Evolutionary conservation across 1,139 yeast genomes (phyloP).

Genomic region (Yamadazyma songkhlaensis): DNA sequence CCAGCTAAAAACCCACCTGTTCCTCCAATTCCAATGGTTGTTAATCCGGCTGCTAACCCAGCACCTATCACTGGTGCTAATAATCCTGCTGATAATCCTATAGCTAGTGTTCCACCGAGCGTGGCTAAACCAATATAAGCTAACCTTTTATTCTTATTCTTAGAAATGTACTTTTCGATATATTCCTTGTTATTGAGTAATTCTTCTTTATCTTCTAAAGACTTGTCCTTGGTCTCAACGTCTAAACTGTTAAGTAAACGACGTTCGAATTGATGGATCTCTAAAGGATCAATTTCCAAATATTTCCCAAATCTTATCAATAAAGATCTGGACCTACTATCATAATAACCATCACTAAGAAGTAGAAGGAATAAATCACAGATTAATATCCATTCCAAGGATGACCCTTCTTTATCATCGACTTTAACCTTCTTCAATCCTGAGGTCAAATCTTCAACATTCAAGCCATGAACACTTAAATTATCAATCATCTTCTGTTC

Average conservation of each 20-base stretch:
- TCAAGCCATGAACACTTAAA: slow-evolving; percentile 79
- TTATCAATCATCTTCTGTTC: slow-evolving; percentile 89
- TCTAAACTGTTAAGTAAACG: slow-evolving; percentile 88
- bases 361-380: slow-evolving; percentile 85
- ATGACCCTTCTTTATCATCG: slow-evolving; percentile 6
- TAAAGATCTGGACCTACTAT: slow-evolving; percentile 80
- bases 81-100: slow-evolving; percentile 92
- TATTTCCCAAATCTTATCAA: slow-evolving; percentile 63
- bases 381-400: slow-evolving; percentile 82
- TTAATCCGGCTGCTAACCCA: slow-evolving; percentile 94
- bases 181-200: slow-evolving; percentile 72
- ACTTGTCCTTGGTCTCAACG: slow-evolving; percentile 63
- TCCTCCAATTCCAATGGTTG: slow-evolving; percentile 92
- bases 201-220: slow-evolving; percentile 59
- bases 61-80: slow-evolving; percentile 98
- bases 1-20: slow-evolving; percentile 93
- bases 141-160: slow-evolving; percentile 62
- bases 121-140: slow-evolving; percentile 94
- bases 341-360: slow-evolving; percentile 83
- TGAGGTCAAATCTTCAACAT: slow-evolving; percentile 65
- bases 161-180: slow-evolving; percentile 66
- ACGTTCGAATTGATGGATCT: slow-evolving; percentile 84
- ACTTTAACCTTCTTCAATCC: slow-evolving; percentile 34
- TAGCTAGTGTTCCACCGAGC: slow-evolving; percentile 92
- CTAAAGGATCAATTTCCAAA: slow-evolving; percentile 58